These are phyloP conservation scores for Aspergillus ochraceoroseus DNA, from an alignment of 2,329 filamentous ascomycete genomes.

Conservation along the genomic window DNA sequence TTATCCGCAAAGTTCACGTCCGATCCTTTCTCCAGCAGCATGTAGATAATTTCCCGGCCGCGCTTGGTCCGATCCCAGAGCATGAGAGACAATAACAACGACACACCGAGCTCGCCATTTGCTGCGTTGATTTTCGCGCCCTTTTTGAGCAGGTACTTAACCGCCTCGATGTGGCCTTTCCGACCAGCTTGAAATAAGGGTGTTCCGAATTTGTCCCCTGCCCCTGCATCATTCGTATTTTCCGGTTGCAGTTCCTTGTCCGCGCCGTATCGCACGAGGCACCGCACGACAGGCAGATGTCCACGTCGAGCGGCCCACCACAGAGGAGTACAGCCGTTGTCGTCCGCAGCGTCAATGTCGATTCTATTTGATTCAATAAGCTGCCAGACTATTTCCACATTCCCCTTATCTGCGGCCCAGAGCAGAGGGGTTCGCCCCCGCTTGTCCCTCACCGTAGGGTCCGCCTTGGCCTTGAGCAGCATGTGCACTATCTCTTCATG, in stretches of 20 bases:
- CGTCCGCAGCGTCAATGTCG: slow-evolving; percentile 21
- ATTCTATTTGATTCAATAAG: slow-evolving; percentile 24
- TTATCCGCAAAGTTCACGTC: slow-evolving; percentile 22
- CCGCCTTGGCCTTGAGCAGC: slow-evolving; percentile 17
- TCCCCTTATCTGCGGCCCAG: slow-evolving; percentile 21
- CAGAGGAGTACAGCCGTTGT: slow-evolving; percentile 19
- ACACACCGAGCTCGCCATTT: slow-evolving; percentile 18
- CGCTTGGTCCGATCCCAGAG: slow-evolving; percentile 20
- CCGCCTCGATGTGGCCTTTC: slow-evolving; percentile 23
- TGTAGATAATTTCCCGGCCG: slow-evolving; percentile 19
- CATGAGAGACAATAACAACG: slow-evolving; percentile 19
- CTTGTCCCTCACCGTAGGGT: slow-evolving; percentile 13
- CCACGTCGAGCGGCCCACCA: slow-evolving; percentile 25
- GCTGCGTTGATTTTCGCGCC: slow-evolving; percentile 22
- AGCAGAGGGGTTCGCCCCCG: slow-evolving; percentile 17
- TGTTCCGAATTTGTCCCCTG: slow-evolving; percentile 14
- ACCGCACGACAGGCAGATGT: slow-evolving; percentile 17
- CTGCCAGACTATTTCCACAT: slow-evolving; percentile 23
- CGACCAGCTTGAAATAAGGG: slow-evolving; percentile 25
- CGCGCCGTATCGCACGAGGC: slow-evolving; percentile 21
- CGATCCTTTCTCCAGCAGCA: slow-evolving; percentile 25
- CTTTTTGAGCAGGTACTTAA: slow-evolving; percentile 27
- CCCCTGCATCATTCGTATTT: slow-evolving; percentile 1
- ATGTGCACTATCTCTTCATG: slow-evolving; percentile 20
- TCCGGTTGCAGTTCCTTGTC: slow-evolving; percentile 17